Conservation (phyloP, 2,329 filamentous ascomycete species). For the Calonectria fujianensis region DNA sequence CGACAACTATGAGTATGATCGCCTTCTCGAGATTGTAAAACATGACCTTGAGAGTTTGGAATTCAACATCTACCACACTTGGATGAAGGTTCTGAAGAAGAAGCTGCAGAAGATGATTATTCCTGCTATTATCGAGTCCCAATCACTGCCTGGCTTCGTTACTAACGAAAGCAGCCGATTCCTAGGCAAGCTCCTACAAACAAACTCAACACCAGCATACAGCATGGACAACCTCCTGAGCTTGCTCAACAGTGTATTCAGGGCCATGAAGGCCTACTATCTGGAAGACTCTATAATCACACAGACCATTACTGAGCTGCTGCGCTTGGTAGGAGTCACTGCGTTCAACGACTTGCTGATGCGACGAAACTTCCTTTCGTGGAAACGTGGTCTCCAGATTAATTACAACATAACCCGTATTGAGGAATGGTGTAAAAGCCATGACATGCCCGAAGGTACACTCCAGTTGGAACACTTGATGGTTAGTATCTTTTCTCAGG, state of each 20-base stretch:
- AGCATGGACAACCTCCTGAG: constrained; percentile 99
- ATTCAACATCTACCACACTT: constrained; percentile 99
- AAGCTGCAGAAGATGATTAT: constrained; percentile 99
- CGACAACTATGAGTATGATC: constrained; percentile 99
- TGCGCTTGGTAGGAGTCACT: constrained; percentile 95
- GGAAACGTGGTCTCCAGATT: constrained; percentile 99
- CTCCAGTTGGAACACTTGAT: constrained; percentile 98
- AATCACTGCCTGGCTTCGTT: constrained; percentile 97
- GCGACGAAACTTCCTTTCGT: constrained; percentile 98
- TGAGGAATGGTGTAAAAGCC: constrained; percentile 99
- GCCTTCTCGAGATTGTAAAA: constrained; percentile 98
- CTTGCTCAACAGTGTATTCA: constrained; percentile 96
- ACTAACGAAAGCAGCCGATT: constrained; percentile 99
- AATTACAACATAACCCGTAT: constrained; percentile 99
- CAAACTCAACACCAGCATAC: constrained; percentile 93
- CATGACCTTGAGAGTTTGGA: constrained; percentile 98
- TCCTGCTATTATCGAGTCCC: constrained; percentile 98
- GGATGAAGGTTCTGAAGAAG: constrained; percentile 99
- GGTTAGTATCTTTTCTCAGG: constrained; percentile 69
- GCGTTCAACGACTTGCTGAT: constrained; percentile 99
- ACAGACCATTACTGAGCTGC: constrained; percentile 94
- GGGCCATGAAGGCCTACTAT: constrained; percentile 99
- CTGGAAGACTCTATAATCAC: constrained; percentile 96
- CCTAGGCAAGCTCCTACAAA: constrained; percentile 95
- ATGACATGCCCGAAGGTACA: constrained; percentile 99